Evolutionary conservation across 2,329 filamentous ascomycete species (phyloP).

Genomic region (Sporothrix pallida): DNA sequence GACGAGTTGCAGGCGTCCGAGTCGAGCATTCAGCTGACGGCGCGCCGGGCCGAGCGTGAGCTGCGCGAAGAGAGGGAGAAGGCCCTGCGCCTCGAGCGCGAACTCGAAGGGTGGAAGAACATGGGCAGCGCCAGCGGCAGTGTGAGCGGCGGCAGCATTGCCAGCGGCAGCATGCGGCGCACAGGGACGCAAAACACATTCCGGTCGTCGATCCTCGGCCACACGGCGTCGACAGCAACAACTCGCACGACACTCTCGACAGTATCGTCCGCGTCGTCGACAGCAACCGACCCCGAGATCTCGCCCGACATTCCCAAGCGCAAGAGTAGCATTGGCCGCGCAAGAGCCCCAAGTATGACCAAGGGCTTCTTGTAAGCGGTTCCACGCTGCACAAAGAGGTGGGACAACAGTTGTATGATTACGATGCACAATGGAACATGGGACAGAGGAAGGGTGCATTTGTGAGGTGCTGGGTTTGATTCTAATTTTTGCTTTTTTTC

Average conservation of each 20-base stretch:
- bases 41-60: constrained; percentile 86
- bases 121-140: constrained; percentile 49
- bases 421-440: constrained; percentile 12
- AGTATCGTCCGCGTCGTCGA: constrained; percentile 43
- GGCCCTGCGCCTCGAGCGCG: constrained; percentile 78
- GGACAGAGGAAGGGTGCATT: constrained; percentile 18
- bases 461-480: neutral
- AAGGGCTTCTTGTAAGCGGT: constrained; percentile 72
- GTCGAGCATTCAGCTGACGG: constrained; percentile 77
- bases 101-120: constrained; percentile 82
- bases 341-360: constrained; percentile 69
- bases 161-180: constrained; percentile 63
- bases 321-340: constrained; percentile 68
- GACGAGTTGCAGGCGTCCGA: constrained; percentile 92
- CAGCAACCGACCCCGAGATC: constrained; percentile 13
- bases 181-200: constrained; percentile 47
- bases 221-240: constrained; percentile 36
- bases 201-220: constrained; percentile 34
- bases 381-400: neutral
- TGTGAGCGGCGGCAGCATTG: constrained; percentile 41
- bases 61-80: constrained; percentile 88
- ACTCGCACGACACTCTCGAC: constrained; percentile 41
- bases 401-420: neutral
- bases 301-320: constrained; percentile 64
- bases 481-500: constrained; percentile 6